Base-by-base conservation (phyloP, 1,284 basidiomycete species). In the Malassezia yamatoensis region DNA sequence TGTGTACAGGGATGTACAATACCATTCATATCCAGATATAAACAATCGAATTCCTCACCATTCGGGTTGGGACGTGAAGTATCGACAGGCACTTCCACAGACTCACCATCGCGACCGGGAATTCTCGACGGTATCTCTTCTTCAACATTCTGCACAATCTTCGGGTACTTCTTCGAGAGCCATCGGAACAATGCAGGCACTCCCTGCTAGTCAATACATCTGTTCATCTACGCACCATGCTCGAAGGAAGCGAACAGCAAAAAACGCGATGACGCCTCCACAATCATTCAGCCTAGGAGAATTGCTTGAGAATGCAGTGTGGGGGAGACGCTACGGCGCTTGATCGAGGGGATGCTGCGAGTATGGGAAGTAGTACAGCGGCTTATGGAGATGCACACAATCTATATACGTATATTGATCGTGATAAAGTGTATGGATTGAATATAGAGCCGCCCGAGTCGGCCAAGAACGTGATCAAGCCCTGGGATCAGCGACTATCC, bases 1-100 rank as follows among this genome's bases (percentile, higher is more conserved):
- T 96, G 93, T 0, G 93, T 96, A 83, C 93, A 96, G 6, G 93
- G 93, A 78, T 98, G 93, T 21, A 96, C 91, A 60, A 80, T 75
- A 45, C 73, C 73, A 39, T 75, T 75, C 73, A 75, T 75, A 57
- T 76, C 66, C 63, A 96, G 80, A 75, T 99, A 99, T 48, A 99
- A 78, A 74, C 89, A 90, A 78, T 98, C 94, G 63, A 93, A 90
- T 78, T 99, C 94, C 59, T 82, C 80, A 12, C 87, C 89, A 75
- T 99, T 99, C n/a, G 94, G 94, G 76, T 99, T 99, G 34, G 86
- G 82, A 21, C 79, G 76, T 38, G 83, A 81, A 64, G 88, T 93
- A 75, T 91, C 85, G 54, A 93, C 76, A 7, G 90, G 90, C 47
- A 93, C 80, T 50, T 82, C 79, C 57, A 87, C 78, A 18, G 81